A percentile compares a stretch with the other conserved stretches of the same genome.
These are phyloP conservation scores for Spinacia oleracea DNA, from an alignment of 179 eudicot genomes.

Conservation along the genomic window DNA sequence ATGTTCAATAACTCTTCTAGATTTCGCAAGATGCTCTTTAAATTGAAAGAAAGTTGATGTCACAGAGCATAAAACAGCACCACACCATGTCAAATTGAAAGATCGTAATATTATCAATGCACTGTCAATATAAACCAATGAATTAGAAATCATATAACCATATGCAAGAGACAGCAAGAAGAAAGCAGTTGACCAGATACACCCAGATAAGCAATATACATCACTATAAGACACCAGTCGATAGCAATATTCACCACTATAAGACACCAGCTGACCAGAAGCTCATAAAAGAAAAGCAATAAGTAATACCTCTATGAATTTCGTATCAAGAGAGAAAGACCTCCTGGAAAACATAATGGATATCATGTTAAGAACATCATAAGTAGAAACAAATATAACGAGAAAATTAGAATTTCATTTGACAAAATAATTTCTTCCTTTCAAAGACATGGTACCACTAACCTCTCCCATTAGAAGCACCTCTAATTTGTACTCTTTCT, in stretches of 20 bases:
- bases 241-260: neutral
- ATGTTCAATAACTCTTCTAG: constrained; percentile 72
- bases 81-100: constrained; percentile 94
- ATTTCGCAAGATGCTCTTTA: constrained; percentile 77
- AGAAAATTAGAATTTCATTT: neutral
- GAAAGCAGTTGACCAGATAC: neutral
- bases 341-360: too few species aligned
- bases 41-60: constrained; percentile 80
- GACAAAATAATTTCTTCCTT: neutral
- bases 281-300: neutral
- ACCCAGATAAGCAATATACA: too few species aligned
- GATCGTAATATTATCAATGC: too few species aligned
- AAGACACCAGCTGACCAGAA: constrained; percentile 4
- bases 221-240: too few species aligned
- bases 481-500: too few species aligned
- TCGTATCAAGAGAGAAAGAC: too few species aligned
- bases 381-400: neutral
- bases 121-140: constrained; percentile 36
- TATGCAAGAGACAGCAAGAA: neutral
- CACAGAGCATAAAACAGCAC: too few species aligned
- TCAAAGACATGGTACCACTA: too few species aligned
- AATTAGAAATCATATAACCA: neutral
- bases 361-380: constrained; percentile 18
- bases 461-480: too few species aligned
- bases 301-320: constrained; percentile 62